Percentiles rank a stretch among this genome's conserved stretches.
phyloP scores from a whole-genome alignment of 441 rosid species.

The Pelargonium fulgidum region DNA sequence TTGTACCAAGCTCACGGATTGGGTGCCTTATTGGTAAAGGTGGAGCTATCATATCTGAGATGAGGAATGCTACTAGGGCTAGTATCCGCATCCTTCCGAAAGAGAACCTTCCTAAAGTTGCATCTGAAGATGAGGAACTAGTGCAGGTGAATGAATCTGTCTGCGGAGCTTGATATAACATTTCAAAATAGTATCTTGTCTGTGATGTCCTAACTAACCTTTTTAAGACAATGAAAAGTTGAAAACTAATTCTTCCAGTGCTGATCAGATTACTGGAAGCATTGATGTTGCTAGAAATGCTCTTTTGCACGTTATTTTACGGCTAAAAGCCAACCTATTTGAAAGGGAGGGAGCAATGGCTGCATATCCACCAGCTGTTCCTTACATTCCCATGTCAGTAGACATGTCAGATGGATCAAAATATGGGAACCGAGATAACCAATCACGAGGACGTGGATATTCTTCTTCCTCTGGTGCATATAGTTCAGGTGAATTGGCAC shows the following conservation, averaged over 20 bases:
- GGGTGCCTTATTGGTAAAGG: constrained; percentile 97
- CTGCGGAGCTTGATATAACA: constrained; percentile 4
- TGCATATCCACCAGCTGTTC: constrained; percentile 66
- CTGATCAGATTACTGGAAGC: constrained; percentile 65
- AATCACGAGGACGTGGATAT: constrained; percentile 62
- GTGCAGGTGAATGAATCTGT: constrained; percentile 56
- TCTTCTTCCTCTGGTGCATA: constrained; percentile 54
- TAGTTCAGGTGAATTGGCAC: constrained; percentile 54
- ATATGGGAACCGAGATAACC: constrained; percentile 61
- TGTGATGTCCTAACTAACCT: constrained; percentile 11
- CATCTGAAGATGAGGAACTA: constrained; percentile 88
- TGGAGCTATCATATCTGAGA: constrained; percentile 82
- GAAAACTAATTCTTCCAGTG: constrained; percentile 13
- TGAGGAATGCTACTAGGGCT: constrained; percentile 82
- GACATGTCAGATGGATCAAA: constrained; percentile 37
- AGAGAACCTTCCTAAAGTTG: constrained; percentile 85
- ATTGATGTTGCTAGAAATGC: not conserved
- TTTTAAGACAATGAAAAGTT: constrained; percentile 13
- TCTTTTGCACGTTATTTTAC: constrained; percentile 19
- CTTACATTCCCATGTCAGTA: constrained; percentile 72
- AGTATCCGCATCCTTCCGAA: constrained; percentile 83
- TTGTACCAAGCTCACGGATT: constrained; percentile 86
- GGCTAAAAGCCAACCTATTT: constrained; percentile 82
- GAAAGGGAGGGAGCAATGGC: constrained; percentile 81
- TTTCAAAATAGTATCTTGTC: constrained; percentile 11